A percentile compares a stretch with the other conserved stretches of the same genome.
These are phyloP conservation scores for Trichosporon sp. DNA, from an alignment of 1,284 basidiomycete species.

Conservation along the genomic window DNA sequence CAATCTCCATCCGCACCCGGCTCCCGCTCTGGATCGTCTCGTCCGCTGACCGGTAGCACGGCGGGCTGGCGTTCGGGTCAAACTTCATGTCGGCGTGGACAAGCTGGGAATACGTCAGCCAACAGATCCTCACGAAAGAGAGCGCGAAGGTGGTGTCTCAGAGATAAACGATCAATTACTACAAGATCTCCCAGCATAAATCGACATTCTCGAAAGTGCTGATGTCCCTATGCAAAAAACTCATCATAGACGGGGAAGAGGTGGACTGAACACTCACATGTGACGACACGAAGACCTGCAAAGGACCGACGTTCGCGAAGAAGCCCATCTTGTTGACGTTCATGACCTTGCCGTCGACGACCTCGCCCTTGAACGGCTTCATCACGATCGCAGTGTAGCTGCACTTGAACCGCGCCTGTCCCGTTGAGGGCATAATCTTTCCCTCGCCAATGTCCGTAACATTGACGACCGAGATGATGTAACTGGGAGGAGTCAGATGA, in stretches of 20 bases:
- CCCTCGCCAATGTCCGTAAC: constrained; percentile 86
- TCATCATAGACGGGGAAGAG: constrained; percentile 25
- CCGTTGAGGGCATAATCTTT: constrained; percentile 84
- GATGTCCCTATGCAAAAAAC: constrained; percentile 43
- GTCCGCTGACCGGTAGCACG: constrained; percentile 82
- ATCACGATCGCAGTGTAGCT: constrained; percentile 90
- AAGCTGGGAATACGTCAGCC: constrained; percentile 56
- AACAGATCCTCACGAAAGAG: constrained; percentile 3
- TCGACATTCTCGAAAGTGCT: constrained; percentile 42
- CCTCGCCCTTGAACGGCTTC: constrained; percentile 98
- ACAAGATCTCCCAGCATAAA: constrained; percentile 49
- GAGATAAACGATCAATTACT: constrained; percentile 49
- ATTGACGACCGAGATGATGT: constrained; percentile 92
- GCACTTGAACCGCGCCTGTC: constrained; percentile 89
- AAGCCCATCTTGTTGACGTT: constrained; percentile 75
- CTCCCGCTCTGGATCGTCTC: constrained; percentile 93
- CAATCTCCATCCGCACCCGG: constrained; percentile 87
- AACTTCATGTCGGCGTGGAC: constrained; percentile 89
- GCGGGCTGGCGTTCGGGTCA: constrained; percentile 87
- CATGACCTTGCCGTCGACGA: constrained; percentile 92
- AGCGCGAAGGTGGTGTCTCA: constrained; percentile 23
- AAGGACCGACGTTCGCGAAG: constrained; percentile 90
- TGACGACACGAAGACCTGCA: constrained; percentile 87
- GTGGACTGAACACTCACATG: constrained; percentile 61
- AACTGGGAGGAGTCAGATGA: constrained; percentile 50